Percentiles rank a stretch among this genome's conserved stretches.
These are phyloP conservation scores for Myochromella boudieri DNA, from an alignment of 768 basidiomycete genomes.

Conservation along the genomic window DNA sequence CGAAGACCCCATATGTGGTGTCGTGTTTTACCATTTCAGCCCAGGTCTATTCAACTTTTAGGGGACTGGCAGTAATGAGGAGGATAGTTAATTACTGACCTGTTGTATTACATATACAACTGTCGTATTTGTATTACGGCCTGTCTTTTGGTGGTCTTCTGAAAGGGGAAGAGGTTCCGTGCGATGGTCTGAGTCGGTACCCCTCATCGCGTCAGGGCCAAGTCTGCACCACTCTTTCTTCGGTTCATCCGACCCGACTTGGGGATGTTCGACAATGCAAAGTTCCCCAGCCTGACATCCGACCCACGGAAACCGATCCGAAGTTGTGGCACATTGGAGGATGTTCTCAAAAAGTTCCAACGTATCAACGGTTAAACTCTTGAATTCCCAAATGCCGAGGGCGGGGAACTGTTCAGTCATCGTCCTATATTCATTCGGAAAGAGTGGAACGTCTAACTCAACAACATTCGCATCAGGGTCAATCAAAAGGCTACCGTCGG, in stretches of 20 bases:
- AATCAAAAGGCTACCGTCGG: not conserved
- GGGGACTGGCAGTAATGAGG: not conserved
- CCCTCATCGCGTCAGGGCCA: not conserved
- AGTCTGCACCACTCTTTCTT: not conserved
- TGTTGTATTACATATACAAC: not conserved
- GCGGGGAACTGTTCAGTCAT: not conserved
- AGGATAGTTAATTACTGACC: not conserved
- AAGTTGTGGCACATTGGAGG: not conserved
- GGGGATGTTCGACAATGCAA: not conserved
- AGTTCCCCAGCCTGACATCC: not conserved
- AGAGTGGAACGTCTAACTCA: not conserved
- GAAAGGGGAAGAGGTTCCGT: not conserved
- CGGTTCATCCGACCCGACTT: not conserved
- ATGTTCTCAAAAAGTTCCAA: not conserved
- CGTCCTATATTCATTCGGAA: not conserved
- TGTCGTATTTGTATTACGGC: not conserved
- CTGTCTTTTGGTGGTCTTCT: not conserved
- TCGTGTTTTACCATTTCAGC: not conserved
- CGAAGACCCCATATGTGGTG: not conserved
- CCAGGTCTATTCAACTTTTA: not conserved
- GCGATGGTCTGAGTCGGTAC: not conserved
- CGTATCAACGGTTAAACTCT: not conserved
- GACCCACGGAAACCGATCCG: not conserved
- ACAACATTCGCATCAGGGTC: not conserved
- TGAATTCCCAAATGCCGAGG: not conserved